Conservation (phyloP, 768 basidiomycete species). For the Russula griseocarnosa region DNA sequence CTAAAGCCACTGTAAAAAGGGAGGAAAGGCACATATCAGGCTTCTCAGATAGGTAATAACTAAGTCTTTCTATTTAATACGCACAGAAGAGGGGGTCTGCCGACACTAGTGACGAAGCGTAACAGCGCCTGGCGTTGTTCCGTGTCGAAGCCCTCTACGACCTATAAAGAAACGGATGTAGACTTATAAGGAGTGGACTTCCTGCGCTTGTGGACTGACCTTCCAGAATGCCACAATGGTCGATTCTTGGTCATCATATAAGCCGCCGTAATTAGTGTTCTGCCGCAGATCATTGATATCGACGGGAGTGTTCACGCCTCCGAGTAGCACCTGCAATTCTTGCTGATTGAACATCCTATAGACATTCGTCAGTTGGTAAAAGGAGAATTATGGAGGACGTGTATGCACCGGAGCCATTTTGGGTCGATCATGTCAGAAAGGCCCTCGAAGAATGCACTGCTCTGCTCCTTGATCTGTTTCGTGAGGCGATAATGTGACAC, state of each 20-base stretch:
- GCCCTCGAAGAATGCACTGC: constrained; percentile 86
- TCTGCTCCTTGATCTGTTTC: constrained; percentile 82
- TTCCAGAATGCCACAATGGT: constrained; percentile 84
- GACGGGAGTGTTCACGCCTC: constrained; percentile 81
- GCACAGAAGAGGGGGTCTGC: constrained; percentile 80
- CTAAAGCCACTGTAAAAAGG: constrained; percentile 63
- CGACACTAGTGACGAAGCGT: constrained; percentile 91
- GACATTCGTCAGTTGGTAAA: background rate
- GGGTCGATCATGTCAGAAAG: constrained; percentile 88
- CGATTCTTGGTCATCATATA: constrained; percentile 63
- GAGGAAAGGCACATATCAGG: background rate
- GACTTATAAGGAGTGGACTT: background rate
- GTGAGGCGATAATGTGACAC: constrained; percentile 86
- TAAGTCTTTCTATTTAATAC: constrained; percentile 30
- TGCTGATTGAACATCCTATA: constrained; percentile 94
- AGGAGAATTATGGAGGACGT: background rate
- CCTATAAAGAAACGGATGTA: constrained; percentile 40
- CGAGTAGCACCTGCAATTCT: constrained; percentile 88
- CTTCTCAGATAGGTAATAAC: background rate
- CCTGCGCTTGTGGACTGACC: constrained; percentile 38
- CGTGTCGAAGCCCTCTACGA: constrained; percentile 74
- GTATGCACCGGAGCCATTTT: constrained; percentile 70
- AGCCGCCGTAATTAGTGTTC: constrained; percentile 80
- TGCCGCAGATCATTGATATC: constrained; percentile 75
- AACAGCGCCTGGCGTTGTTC: constrained; percentile 75